Evolutionary conservation across 2,329 filamentous ascomycete species (phyloP).

Genomic region (Xylariaceae sp.): DNA sequence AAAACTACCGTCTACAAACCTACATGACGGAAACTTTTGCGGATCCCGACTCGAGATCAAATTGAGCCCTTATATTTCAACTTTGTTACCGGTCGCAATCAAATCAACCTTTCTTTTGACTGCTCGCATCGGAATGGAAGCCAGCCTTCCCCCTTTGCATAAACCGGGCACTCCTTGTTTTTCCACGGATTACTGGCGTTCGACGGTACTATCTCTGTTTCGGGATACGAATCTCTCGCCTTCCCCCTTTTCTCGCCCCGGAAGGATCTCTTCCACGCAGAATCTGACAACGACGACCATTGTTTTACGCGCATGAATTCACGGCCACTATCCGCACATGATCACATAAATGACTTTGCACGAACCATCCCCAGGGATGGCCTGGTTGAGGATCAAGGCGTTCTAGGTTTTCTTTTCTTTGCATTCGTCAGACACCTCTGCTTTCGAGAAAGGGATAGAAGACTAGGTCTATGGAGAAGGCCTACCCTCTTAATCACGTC

Average conservation of each 20-base stretch:
- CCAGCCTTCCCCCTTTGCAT: slow-evolving; percentile 16
- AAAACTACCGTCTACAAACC: neutral
- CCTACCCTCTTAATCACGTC: too few relatives aligned
- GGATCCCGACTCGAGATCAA: slow-evolving; percentile 6
- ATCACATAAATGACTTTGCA: slow-evolving; percentile 16
- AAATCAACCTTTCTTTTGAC: slow-evolving; percentile 13
- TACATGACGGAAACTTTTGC: neutral
- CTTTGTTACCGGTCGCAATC: slow-evolving; percentile 2
- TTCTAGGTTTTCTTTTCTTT: neutral
- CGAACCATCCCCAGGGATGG: slow-evolving; percentile 14
- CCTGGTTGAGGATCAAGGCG: slow-evolving; percentile 10
- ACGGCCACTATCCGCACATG: slow-evolving; percentile 4
- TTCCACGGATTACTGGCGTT: slow-evolving; percentile 11
- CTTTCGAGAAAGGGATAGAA: slow-evolving; percentile 1
- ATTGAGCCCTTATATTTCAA: slow-evolving; percentile 4
- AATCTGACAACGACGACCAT: neutral
- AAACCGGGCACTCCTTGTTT: slow-evolving; percentile 11
- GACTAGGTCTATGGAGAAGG: neutral
- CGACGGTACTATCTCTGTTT: slow-evolving; percentile 1
- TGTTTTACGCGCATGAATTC: slow-evolving; percentile 2
- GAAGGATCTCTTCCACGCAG: neutral
- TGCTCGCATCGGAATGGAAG: slow-evolving; percentile 17
- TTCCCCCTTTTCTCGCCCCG: too few relatives aligned
- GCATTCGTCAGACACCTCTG: slow-evolving; percentile 4
- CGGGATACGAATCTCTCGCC: neutral